Conservation (phyloP, 2,329 filamentous ascomycete genomes). For the Sordariomycetes sp. region DNA sequence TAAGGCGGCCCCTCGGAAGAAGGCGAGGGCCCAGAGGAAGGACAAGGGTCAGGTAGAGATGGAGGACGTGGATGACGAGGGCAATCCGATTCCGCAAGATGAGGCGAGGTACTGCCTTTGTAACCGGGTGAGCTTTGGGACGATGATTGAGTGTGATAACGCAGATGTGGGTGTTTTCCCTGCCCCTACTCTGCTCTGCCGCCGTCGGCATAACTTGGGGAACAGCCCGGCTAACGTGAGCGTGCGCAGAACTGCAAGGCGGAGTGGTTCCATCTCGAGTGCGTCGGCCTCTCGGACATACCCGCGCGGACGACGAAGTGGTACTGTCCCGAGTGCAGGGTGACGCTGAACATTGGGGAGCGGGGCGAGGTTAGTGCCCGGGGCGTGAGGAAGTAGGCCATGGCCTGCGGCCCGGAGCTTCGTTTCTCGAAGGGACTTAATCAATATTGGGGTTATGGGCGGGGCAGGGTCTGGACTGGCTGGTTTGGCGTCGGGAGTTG, state of each 20-base stretch:
- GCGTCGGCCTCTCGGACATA: slow-evolving; percentile 57
- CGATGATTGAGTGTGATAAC: slow-evolving; percentile 78
- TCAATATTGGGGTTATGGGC: no score
- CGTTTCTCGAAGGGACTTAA: neutral
- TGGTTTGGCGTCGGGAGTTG: no score
- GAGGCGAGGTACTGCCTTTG: slow-evolving; percentile 72
- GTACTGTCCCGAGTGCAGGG: slow-evolving; percentile 72
- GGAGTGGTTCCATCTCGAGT: slow-evolving; percentile 79
- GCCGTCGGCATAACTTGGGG: neutral
- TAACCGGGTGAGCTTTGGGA: slow-evolving; percentile 69
- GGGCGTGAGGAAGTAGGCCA: slow-evolving; percentile 33
- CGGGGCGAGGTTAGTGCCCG: slow-evolving; percentile 52
- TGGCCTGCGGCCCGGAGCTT: neutral
- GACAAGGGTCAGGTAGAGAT: slow-evolving; percentile 36
- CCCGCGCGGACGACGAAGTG: slow-evolving; percentile 68
- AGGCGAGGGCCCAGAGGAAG: slow-evolving; percentile 38
- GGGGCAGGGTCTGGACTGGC: no score
- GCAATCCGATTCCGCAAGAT: slow-evolving; percentile 60
- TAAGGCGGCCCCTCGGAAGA: slow-evolving; percentile 59
- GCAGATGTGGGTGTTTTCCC: slow-evolving; percentile 48
- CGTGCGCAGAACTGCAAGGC: slow-evolving; percentile 54
- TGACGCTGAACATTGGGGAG: slow-evolving; percentile 50
- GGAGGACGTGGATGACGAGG: slow-evolving; percentile 56
- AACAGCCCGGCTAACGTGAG: neutral
- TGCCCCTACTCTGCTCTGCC: no score